phyloP scores from a whole-genome alignment of 495 filamentous ascomycete species.

The Tuber brumale region DNA sequence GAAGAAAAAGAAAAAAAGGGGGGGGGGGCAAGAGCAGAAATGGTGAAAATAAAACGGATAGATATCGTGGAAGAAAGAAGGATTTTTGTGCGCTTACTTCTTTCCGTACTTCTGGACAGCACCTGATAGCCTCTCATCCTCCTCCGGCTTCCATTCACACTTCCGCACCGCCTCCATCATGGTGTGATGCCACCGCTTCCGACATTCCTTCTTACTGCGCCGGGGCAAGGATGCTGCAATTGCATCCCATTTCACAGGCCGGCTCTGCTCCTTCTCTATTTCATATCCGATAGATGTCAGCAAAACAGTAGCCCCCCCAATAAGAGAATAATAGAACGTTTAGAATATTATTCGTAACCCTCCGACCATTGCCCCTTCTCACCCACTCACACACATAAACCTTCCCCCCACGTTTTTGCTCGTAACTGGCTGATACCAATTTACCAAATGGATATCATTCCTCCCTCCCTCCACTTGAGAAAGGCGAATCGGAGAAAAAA shows the following conservation, averaged over 20 bases:
- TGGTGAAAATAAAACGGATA: neutral
- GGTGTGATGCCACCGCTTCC: slow-evolving; percentile 46
- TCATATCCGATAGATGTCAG: slow-evolving; percentile 14
- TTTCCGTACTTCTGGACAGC: slow-evolving; percentile 44
- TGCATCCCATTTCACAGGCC: slow-evolving; percentile 45
- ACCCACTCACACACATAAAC: neutral
- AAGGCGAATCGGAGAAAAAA: neutral
- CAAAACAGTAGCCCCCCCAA: slow-evolving; percentile 5
- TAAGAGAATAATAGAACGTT: neutral
- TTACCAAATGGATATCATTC: neutral
- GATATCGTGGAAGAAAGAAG: slow-evolving; percentile 1
- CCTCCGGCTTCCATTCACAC: slow-evolving; percentile 45
- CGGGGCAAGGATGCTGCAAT: slow-evolving; percentile 44
- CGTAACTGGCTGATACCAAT: neutral
- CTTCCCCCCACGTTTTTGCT: neutral
- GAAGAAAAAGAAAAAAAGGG: neutral
- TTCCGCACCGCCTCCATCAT: slow-evolving; percentile 44
- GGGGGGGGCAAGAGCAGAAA: neutral
- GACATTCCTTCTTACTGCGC: slow-evolving; percentile 47
- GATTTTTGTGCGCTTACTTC: slow-evolving; percentile 27
- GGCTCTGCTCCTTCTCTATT: slow-evolving; percentile 34
- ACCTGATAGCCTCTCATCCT: slow-evolving; percentile 43
- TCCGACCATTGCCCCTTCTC: neutral
- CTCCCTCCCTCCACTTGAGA: neutral
- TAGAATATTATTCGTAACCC: neutral